Base-by-base conservation (phyloP, 768 basidiomycete genomes). In the Tylopilus balloui region DNA sequence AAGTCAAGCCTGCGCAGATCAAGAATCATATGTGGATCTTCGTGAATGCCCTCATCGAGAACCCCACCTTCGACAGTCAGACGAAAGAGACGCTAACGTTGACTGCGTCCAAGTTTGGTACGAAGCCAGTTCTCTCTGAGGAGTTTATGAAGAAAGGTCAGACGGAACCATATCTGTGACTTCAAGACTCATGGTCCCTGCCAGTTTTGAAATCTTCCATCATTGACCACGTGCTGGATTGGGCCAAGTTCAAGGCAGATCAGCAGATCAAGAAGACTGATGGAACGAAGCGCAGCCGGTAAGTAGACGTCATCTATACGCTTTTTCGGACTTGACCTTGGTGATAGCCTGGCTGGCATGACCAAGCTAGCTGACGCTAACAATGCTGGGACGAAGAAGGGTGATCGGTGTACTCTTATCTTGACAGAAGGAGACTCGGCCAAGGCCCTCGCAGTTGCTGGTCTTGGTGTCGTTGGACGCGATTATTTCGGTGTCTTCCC, bases 21-120 rank as follows among this genome's bases (percentile, higher is more conserved):
- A 95, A 92, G 76, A 93, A 87, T 61, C 94, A 99, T 64, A 92
- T 99, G 84, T 94, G 91, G 92, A 78, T 99, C 46, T 99, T 98
- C 61, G 84, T 99, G 63, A 98, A 97, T 61, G 83, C 91, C 13
- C 75, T 96, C 52, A 86, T 99, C 56, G 94, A 95, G 72, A 99
- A 99, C 63, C 95, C 96, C 9, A 91, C 92, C 1, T 99, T 99
- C 69, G 95, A 99, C 77, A 93, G 91, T 77, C 96, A 99, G 69
- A 97, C 96, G 31, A 99, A 99, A 73, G 96, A 99, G 67, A 88
- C 84, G 4, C 71, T 99, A 56, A 98, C 94, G 1, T 71, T 97
- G 38, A 83, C 85, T 3, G 72, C 86, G 17, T 84, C 82, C 25
- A 95, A 95, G 68, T 99, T 98, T 62, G 91, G 93, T 10, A 86